phyloP scores from a whole-genome alignment of 257 asterid species.

The Mentha longifolia region DNA sequence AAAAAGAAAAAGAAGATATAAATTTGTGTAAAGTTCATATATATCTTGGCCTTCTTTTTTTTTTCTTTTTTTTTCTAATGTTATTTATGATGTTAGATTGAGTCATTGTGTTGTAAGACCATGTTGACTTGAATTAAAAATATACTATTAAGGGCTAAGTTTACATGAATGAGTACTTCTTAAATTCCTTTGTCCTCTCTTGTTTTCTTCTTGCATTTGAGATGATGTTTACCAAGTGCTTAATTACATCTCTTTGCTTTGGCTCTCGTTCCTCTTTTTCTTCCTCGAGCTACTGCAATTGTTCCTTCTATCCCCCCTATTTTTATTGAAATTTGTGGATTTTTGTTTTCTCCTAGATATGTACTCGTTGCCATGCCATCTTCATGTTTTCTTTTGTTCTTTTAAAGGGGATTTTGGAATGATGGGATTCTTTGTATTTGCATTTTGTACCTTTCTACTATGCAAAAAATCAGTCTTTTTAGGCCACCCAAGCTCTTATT shows the following conservation, averaged over 20 bases:
- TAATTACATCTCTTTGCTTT: constrained; percentile 13
- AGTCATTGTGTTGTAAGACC: constrained; percentile 53
- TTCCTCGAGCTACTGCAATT: constrained; percentile 91
- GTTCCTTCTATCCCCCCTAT: constrained; percentile 60
- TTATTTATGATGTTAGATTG: constrained; percentile 54
- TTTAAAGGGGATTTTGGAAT: constrained; percentile 55
- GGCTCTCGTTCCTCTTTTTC: constrained; percentile 58
- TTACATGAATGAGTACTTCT: background rate
- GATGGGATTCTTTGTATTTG: constrained; percentile 75
- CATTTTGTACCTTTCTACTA: constrained; percentile 49
- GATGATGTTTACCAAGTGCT: too few relatives aligned
- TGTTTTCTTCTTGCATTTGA: background rate
- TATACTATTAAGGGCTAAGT: background rate
- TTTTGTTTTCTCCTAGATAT: constrained; percentile 61
- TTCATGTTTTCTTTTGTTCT: constrained; percentile 40
- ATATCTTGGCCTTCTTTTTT: constrained; percentile 17
- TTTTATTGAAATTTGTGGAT: constrained; percentile 70
- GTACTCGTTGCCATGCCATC: constrained; percentile 33
- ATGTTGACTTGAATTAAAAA: constrained; percentile 39
- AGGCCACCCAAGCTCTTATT: constrained; percentile 48
- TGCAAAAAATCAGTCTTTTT: constrained; percentile 59
- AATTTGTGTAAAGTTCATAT: constrained; percentile 26
- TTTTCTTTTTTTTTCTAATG: background rate
- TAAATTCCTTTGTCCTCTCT: background rate
- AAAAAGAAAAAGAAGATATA: constrained; percentile 32